Evolutionary conservation across 1,284 basidiomycete species (phyloP).

Genomic region (Phaffia rhodozyma): DNA sequence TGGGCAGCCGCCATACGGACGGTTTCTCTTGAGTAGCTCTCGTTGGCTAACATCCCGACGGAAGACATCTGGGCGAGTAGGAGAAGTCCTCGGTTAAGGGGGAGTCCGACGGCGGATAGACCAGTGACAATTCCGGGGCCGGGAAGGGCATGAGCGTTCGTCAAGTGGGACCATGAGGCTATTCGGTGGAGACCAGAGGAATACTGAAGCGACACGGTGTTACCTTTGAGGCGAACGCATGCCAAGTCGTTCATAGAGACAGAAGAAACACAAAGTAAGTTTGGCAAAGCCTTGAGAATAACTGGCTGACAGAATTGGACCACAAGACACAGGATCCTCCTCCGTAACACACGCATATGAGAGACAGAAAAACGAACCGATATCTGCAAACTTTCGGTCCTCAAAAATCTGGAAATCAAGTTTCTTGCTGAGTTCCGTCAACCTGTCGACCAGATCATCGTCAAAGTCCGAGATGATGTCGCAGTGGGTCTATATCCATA

Average conservation of each 20-base stretch:
- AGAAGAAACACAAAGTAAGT: not conserved
- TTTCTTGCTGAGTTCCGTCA: conserved; percentile 60
- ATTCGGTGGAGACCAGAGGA: conserved; percentile 87
- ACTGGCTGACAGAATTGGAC: not conserved
- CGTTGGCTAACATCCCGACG: conserved; percentile 70
- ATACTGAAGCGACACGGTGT: conserved; percentile 93
- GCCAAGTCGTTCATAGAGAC: not conserved
- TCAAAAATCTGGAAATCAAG: conserved; percentile 97
- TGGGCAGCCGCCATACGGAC: conserved; percentile 73
- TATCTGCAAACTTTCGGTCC: conserved; percentile 98
- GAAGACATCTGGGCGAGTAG: conserved; percentile 96
- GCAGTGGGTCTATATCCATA: conserved; percentile 66
- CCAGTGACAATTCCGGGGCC: conserved; percentile 88
- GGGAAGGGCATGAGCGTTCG: conserved; percentile 90
- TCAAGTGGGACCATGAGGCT: conserved; percentile 91
- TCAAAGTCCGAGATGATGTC: conserved; percentile 94
- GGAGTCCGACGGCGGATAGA: conserved; percentile 70
- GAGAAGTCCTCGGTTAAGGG: conserved; percentile 73
- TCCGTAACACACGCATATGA: not conserved
- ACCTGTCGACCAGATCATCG: conserved; percentile 52
- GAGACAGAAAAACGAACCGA: conserved; percentile 48
- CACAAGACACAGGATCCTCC: not conserved
- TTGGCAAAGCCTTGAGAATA: not conserved
- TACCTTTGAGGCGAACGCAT: conserved; percentile 47
- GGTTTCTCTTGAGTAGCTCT: conserved; percentile 71